phyloP scores from a whole-genome alignment of 1,284 basidiomycete species.

The Xerocomus minutiporus region DNA sequence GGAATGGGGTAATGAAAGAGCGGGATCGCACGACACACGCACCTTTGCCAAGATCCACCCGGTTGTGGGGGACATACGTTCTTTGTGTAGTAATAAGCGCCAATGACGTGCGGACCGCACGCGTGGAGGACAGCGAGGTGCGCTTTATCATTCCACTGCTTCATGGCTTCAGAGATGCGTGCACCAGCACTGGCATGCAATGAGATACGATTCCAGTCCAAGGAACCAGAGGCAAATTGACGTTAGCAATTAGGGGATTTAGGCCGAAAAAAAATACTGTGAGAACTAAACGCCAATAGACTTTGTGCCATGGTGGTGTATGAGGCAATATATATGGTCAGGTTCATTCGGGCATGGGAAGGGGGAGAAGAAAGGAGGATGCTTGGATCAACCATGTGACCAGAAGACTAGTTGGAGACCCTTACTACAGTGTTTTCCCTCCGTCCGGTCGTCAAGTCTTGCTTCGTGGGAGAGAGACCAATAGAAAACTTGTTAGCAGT shows the following conservation, averaged over 20 bases:
- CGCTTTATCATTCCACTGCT: not conserved
- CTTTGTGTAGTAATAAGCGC: not conserved
- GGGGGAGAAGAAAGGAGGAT: not conserved
- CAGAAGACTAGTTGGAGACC: not conserved
- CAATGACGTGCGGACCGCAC: not conserved
- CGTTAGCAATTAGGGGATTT: slow-evolving; percentile 1
- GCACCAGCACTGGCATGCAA: not conserved
- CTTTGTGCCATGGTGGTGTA: slow-evolving; percentile 1
- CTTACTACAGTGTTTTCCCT: not conserved
- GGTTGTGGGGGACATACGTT: not conserved
- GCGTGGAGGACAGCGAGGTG: not conserved
- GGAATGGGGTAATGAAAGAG: not conserved
- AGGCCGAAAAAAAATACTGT: not conserved
- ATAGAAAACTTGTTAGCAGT: not conserved
- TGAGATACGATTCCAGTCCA: not conserved
- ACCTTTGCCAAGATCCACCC: not conserved
- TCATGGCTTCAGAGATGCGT: not conserved
- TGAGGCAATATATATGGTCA: not conserved
- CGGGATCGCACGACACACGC: not conserved
- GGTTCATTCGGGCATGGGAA: not conserved
- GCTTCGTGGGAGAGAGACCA: not conserved
- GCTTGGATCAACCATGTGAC: not conserved
- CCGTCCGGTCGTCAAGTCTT: not conserved
- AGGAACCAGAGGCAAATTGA: slow-evolving; percentile 6
- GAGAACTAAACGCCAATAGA: not conserved